These are phyloP conservation scores for Fusarium sp. DNA, from an alignment of 2,329 filamentous ascomycete genomes.

Conservation along the genomic window DNA sequence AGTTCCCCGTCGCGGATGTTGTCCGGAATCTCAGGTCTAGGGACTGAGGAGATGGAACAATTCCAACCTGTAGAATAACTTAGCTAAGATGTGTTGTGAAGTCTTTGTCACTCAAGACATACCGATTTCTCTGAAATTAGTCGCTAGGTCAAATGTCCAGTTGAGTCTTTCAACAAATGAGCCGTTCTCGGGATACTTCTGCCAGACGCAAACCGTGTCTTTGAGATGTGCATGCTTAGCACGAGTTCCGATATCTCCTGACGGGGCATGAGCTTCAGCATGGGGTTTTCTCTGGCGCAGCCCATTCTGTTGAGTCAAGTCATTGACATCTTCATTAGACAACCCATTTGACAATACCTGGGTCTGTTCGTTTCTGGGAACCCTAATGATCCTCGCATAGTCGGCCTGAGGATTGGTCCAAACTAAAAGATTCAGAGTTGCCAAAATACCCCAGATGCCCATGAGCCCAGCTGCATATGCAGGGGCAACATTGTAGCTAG, in stretches of 20 bases:
- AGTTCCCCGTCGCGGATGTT: constrained; percentile 51
- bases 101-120: constrained; percentile 34
- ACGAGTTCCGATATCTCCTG: neutral
- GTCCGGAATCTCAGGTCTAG: constrained; percentile 59
- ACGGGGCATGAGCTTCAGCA: neutral
- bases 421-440: constrained; percentile 63
- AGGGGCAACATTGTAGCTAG: constrained; percentile 64
- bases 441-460: constrained; percentile 64
- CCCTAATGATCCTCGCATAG: constrained; percentile 62
- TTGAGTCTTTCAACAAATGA: constrained; percentile 63
- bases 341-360: neutral
- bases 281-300: constrained; percentile 38
- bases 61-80: constrained; percentile 63
- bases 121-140: constrained; percentile 68
- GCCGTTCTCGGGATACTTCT: constrained; percentile 66
- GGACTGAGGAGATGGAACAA: constrained; percentile 64
- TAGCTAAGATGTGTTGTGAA: neutral
- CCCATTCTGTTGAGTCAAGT: constrained; percentile 7
- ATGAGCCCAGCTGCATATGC: constrained; percentile 66
- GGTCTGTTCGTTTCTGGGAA: constrained; percentile 30
- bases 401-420: constrained; percentile 69
- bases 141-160: constrained; percentile 69
- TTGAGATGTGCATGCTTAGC: constrained; percentile 24
- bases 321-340: neutral
- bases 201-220: constrained; percentile 68